Percentiles rank a stretch among this genome's conserved stretches.
Conservation (phyloP, 495 filamentous ascomycete species). For the Melanomma pulvis-pyrius region DNA sequence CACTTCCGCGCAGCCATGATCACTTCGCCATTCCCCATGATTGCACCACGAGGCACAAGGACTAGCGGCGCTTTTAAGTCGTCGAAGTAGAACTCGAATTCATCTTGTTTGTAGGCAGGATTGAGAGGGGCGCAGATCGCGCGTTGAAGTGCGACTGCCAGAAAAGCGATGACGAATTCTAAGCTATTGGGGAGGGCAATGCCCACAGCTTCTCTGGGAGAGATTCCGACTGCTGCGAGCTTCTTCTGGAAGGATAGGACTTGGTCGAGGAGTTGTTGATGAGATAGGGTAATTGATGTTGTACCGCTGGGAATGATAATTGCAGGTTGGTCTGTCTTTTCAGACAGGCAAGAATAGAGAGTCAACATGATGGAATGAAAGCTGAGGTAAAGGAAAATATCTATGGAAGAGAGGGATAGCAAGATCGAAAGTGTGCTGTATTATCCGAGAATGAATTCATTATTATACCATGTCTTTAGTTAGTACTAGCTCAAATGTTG, state of each 20-base stretch:
- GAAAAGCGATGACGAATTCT: constrained; percentile 32
- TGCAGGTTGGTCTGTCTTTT: constrained; percentile 26
- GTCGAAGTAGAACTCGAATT: constrained; percentile 28
- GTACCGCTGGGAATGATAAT: constrained; percentile 29
- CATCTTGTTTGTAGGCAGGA: constrained; percentile 24
- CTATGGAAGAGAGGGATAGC: background rate
- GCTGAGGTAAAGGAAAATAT: background rate
- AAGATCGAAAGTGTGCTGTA: background rate
- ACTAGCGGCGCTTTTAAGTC: constrained; percentile 24
- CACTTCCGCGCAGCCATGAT: constrained; percentile 23
- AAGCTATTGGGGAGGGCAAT: constrained; percentile 38
- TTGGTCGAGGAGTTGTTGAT: constrained; percentile 21
- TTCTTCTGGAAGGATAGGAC: constrained; percentile 33
- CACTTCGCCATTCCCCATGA: constrained; percentile 14
- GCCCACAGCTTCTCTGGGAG: constrained; percentile 30
- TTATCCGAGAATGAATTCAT: background rate
- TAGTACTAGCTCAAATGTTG: too few relatives aligned
- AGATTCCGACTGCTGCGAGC: constrained; percentile 32
- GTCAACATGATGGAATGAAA: constrained; percentile 15
- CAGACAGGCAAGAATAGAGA: constrained; percentile 17
- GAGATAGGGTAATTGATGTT: constrained; percentile 29
- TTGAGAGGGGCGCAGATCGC: constrained; percentile 26
- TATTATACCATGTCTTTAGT: background rate
- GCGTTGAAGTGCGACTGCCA: constrained; percentile 15
- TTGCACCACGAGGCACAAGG: constrained; percentile 16